These are phyloP conservation scores for Penicillium concentricum DNA, from an alignment of 2,329 filamentous ascomycete genomes.

Conservation along the genomic window DNA sequence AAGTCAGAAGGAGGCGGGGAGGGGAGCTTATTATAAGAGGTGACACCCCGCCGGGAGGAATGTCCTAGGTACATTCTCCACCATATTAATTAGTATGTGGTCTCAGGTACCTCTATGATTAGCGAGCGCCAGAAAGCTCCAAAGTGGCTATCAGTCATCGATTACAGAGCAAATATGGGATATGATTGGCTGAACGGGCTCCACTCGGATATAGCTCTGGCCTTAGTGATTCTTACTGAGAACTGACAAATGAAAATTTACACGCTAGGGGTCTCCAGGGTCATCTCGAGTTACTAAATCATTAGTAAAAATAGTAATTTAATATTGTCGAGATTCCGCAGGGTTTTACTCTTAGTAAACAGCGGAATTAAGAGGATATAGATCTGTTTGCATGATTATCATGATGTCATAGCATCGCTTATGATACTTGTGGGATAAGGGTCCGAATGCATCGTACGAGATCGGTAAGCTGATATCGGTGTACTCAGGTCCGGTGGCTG, in stretches of 20 bases:
- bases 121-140: conserved; percentile 13
- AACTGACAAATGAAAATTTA: conserved; percentile 32
- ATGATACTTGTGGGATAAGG: neutral
- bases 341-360: neutral
- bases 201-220: conserved; percentile 18
- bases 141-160: conserved; percentile 25
- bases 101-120: conserved; percentile 11
- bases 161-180: conserved; percentile 20
- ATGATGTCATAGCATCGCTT: conserved; percentile 1
- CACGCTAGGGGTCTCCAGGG: neutral
- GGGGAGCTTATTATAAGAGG: conserved; percentile 11
- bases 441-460: neutral
- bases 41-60: neutral
- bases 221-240: conserved; percentile 35
- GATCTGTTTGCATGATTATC: neutral
- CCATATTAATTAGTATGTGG: conserved; percentile 2
- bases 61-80: neutral
- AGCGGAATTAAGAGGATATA: neutral
- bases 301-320: neutral
- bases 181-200: conserved; percentile 12
- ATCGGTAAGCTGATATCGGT: neutral
- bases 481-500: neutral
- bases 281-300: neutral
- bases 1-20: neutral
- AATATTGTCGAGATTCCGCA: neutral